Evolutionary conservation across 139 green algal species (phyloP), one percentile per base, ranked within the genome.

Genomic region (Chlamydomonas applanata): DNA sequence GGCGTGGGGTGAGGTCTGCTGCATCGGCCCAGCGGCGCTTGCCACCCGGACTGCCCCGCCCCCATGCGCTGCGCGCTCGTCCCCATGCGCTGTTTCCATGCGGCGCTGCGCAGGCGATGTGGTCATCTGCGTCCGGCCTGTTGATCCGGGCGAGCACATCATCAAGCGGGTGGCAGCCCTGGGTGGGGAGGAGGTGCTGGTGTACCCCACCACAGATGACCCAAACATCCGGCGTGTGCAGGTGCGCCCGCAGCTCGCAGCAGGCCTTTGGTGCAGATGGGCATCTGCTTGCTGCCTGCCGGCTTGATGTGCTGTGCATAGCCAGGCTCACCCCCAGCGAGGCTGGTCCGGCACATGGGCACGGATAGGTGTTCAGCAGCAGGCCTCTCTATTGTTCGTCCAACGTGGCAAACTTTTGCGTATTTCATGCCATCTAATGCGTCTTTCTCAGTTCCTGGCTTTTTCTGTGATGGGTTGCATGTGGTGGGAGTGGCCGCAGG

Each of bases 131-230:
- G 74, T 79, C 0, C 77, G 80, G 40, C 85, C 85, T 0, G 80
- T 87, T 30, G 63, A 83, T 36, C 79, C 80, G 0, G 63, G 44
- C 4, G 82, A 90, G 69, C 80, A 80, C 78, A 77, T 90, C 75
- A 85, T 90, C 64, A 90, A 90, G 80, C 82, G 85, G 3, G 80
- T 90, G 22, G 76, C 72, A 22, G 85, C 82, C 3, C 40, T 86
- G 57, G 77, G 74, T 63, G 67, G 60, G 11, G 44, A 74, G 4
- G n/a, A 74, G n/a, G 66, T 80, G 35, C 16, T 79, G 22, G 11
- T 75, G 14, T 75, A 67, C 52, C 69, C 69, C 5, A 53, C 52
- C 52, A n/a, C n/a, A 14, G 69, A 75, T 27, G n/a, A 75, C 32
- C 27, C 69, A 2, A 27, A 67, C 69, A 54, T 75, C 25, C 29